These are phyloP conservation scores for Kickxella alabastrina DNA, from an alignment of 192 early-diverging fungal species.

Conservation along the genomic window DNA sequence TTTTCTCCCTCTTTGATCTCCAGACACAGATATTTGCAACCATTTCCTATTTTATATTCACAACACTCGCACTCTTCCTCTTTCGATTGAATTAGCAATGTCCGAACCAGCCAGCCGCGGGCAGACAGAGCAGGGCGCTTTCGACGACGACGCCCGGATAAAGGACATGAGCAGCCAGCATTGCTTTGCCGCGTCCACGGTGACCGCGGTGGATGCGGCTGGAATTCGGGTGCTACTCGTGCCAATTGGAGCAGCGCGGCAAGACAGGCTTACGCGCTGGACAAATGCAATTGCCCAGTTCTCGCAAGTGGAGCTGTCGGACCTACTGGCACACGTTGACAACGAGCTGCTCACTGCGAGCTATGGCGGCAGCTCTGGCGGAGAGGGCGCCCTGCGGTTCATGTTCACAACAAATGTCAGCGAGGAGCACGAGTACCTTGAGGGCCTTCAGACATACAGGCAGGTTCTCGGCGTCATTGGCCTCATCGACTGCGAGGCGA, in stretches of 20 bases:
- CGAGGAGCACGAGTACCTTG: conserved; percentile 47
- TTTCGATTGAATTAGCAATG: too few species aligned
- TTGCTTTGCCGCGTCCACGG: conserved; percentile 29
- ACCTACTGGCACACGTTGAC: conserved; percentile 24
- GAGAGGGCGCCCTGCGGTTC: conserved; percentile 30
- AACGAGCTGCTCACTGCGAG: conserved; percentile 8
- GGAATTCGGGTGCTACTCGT: conserved; percentile 48
- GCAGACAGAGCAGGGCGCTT: background rate
- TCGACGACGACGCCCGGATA: background rate
- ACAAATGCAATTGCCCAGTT: conserved; percentile 20
- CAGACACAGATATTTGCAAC: too few species aligned
- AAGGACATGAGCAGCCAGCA: conserved; percentile 1
- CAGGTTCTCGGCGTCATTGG: conserved; percentile 47
- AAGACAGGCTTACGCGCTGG: conserved; percentile 17
- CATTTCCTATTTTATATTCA: too few species aligned
- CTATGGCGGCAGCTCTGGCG: conserved; percentile 13
- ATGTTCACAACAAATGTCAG: conserved; percentile 10
- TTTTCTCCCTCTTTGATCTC: too few species aligned
- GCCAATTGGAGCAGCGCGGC: conserved; percentile 36
- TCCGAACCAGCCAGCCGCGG: too few species aligned
- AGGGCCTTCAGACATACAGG: conserved; percentile 49
- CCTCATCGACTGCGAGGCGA: conserved; percentile 29
- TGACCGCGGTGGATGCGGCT: conserved; percentile 44
- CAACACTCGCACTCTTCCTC: too few species aligned
- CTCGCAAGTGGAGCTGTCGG: conserved; percentile 22